phyloP scores from a whole-genome alignment of 2,329 filamentous ascomycete species.

The Plenodomus biglobosus region DNA sequence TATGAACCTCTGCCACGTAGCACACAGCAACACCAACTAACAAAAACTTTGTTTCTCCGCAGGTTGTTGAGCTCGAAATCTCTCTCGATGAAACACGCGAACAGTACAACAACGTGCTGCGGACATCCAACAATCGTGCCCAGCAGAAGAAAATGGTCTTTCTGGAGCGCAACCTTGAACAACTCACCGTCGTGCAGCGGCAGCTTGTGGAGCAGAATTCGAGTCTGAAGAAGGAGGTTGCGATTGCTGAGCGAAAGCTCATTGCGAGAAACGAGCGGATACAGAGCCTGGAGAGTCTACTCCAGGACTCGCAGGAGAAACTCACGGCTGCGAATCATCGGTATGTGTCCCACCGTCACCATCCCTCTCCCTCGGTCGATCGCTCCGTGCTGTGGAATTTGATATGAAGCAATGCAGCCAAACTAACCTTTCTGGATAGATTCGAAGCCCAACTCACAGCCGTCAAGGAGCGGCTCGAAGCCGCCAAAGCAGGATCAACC shows the following conservation, averaged over 20 bases:
- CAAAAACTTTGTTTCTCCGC: constrained; percentile 3
- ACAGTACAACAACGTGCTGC: constrained; percentile 98
- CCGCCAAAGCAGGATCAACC: constrained; percentile 88
- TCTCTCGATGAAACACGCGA: constrained; percentile 95
- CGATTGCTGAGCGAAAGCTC: constrained; percentile 95
- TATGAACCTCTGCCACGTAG: constrained; percentile 11
- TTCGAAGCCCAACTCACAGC: constrained; percentile 97
- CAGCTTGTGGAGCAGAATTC: constrained; percentile 98
- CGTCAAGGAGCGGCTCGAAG: constrained; percentile 96
- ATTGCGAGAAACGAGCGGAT: constrained; percentile 97
- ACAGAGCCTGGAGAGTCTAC: constrained; percentile 83
- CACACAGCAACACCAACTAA: constrained; percentile 9
- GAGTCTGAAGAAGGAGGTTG: constrained; percentile 94
- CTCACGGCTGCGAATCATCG: constrained; percentile 95
- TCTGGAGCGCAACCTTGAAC: constrained; percentile 95
- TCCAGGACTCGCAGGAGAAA: constrained; percentile 98
- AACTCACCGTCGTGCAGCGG: constrained; percentile 93
- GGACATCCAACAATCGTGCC: constrained; percentile 94
- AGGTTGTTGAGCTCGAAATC: constrained; percentile 93
- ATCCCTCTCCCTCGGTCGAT: neutral
- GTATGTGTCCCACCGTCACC: constrained; percentile 60
- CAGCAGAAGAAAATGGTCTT: constrained; percentile 99
- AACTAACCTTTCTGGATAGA: constrained; percentile 51
- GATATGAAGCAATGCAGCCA: no score
- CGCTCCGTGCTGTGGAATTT: constrained; percentile 6